These are phyloP conservation scores for Bacterosira constricta DNA, from an alignment of 108 stramenopile species.

Conservation along the genomic window DNA sequence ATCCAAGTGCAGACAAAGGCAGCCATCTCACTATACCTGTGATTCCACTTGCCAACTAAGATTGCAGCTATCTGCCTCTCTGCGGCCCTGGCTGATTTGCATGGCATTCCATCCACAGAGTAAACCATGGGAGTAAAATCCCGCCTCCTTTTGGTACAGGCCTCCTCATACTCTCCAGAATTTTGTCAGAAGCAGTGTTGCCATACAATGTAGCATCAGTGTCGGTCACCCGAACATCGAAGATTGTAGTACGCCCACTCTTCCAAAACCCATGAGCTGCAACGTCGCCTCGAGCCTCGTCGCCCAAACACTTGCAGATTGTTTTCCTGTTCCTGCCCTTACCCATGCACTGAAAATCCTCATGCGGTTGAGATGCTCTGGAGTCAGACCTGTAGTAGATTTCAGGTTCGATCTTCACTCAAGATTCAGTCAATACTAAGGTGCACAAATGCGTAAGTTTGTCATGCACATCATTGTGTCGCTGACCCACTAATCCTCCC, in stretches of 20 bases:
- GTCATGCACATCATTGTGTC: background rate
- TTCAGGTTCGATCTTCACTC: background rate
- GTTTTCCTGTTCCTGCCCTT: no score
- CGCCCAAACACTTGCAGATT: background rate
- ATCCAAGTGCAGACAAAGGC: no score
- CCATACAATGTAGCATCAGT: conserved; percentile 22
- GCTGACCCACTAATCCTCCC: no score
- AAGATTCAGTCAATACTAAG: background rate
- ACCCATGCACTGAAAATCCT: no score
- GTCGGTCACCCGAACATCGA: conserved; percentile 38
- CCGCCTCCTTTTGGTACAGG: background rate
- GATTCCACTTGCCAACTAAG: no score
- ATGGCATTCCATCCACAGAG: conserved; percentile 25
- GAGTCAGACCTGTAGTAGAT: background rate
- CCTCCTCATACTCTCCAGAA: conserved; percentile 16
- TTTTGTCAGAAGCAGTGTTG: conserved; percentile 5
- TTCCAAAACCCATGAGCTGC: conserved; percentile 35
- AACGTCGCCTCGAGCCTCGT: conserved; percentile 32
- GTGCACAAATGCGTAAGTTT: background rate
- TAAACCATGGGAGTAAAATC: conserved; percentile 28
- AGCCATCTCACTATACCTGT: no score
- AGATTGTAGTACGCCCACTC: conserved; percentile 19
- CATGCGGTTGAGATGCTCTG: background rate
- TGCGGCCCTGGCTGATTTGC: no score
- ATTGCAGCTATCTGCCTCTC: no score